These are phyloP conservation scores for Epipyxis sp. DNA, from an alignment of 108 stramenopile genomes.

Conservation along the genomic window DNA sequence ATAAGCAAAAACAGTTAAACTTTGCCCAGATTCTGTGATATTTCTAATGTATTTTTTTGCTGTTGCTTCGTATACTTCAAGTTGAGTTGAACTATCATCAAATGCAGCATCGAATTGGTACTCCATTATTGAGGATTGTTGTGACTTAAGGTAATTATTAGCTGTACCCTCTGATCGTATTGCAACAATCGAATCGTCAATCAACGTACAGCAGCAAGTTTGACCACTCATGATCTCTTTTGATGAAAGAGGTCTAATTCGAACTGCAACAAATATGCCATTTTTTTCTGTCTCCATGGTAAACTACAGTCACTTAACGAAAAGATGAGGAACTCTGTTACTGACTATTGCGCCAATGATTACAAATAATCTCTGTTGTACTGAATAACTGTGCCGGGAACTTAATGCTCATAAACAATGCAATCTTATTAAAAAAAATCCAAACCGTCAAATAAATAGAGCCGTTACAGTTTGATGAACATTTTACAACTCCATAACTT, in stretches of 20 bases:
- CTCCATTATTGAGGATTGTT: conserved; percentile 47
- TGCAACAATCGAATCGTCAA: conserved; percentile 45
- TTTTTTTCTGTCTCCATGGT: background rate
- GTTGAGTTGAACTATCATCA: conserved; percentile 26
- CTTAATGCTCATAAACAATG: too few relatives aligned
- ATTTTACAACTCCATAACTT: too few relatives aligned
- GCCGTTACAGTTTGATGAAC: too few relatives aligned
- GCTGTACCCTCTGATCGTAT: conserved; percentile 44
- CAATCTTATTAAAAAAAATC: too few relatives aligned
- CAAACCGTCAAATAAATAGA: too few relatives aligned
- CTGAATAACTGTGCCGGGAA: too few relatives aligned
- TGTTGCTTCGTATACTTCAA: conserved; percentile 48
- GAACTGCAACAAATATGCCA: conserved; percentile 51
- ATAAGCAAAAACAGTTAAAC: conserved; percentile 61
- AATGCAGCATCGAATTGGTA: conserved; percentile 53
- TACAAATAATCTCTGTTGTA: too few relatives aligned
- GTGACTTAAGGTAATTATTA: conserved; percentile 45
- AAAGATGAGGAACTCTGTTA: too few relatives aligned
- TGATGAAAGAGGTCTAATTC: conserved; percentile 48
- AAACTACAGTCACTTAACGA: too few relatives aligned
- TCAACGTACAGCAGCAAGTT: conserved; percentile 47
- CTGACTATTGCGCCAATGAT: too few relatives aligned
- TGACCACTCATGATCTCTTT: conserved; percentile 43
- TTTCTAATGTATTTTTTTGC: conserved; percentile 48
- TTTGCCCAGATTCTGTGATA: conserved; percentile 47